Percentiles rank a stretch among this genome's conserved stretches.
These are phyloP conservation scores for Posidonia oceanica DNA, from an alignment of 116 monocot genomes.

Conservation along the genomic window DNA sequence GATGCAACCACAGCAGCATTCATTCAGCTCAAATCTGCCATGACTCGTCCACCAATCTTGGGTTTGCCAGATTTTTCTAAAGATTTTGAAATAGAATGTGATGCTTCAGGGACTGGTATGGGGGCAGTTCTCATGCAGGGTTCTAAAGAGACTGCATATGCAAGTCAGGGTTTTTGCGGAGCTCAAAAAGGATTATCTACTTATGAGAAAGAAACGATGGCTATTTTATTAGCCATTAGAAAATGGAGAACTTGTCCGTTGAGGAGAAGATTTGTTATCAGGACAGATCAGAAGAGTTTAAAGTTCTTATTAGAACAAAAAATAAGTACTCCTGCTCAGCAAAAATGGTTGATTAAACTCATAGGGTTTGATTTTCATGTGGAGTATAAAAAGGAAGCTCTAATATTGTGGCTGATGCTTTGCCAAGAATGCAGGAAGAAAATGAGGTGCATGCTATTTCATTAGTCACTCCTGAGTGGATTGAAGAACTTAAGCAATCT, in stretches of 20 bases:
- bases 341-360: not conserved
- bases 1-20: no score
- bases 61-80: not conserved
- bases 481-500: no score
- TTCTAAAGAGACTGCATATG: not conserved
- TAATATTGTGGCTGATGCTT: not conserved
- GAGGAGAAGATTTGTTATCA: not conserved
- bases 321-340: not conserved
- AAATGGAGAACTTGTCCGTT: slow-evolving; percentile 1
- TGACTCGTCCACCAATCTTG: no score
- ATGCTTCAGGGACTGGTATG: not conserved
- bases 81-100: slow-evolving; percentile 3
- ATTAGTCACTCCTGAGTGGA: not conserved
- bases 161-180: not conserved
- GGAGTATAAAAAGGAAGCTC: not conserved
- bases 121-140: not conserved
- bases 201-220: slow-evolving; percentile 4
- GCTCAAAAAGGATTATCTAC: no score
- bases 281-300: not conserved
- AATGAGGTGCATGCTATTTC: not conserved
- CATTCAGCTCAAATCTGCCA: no score
- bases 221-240: not conserved
- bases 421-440: not conserved
- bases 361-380: no score
- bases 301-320: not conserved